Evolutionary conservation across 306 rosid species (phyloP).

Genomic region (Spatholobus suberectus): DNA sequence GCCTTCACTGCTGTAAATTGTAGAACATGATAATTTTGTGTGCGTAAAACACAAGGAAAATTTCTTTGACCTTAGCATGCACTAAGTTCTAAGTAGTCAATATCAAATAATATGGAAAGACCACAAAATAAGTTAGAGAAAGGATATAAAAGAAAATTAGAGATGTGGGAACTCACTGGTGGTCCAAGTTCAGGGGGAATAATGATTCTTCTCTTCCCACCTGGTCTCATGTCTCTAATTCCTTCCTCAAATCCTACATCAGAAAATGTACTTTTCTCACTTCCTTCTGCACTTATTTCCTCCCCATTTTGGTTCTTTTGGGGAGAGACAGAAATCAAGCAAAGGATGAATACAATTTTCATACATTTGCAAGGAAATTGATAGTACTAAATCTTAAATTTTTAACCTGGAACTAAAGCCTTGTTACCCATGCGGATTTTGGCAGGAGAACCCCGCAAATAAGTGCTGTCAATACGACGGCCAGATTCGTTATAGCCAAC

Average conservation of each 20-base stretch:
- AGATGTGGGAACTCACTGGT: slow-evolving; percentile 68
- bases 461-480: slow-evolving; percentile 95
- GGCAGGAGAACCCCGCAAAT: slow-evolving; percentile 91
- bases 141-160: slow-evolving; percentile 23
- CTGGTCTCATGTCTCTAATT: slow-evolving; percentile 88
- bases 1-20: background rate
- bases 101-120: slow-evolving; percentile 1
- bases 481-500: slow-evolving; percentile 96
- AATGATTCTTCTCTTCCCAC: slow-evolving; percentile 94
- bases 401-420: slow-evolving; percentile 90
- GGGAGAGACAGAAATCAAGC: slow-evolving; percentile 4
- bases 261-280: slow-evolving; percentile 14
- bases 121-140: background rate
- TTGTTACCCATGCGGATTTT: slow-evolving; percentile 93
- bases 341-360: slow-evolving; percentile 1
- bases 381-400: background rate
- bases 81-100: slow-evolving; percentile 11
- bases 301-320: background rate
- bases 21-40: background rate
- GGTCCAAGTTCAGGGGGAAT: slow-evolving; percentile 99
- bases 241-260: slow-evolving; percentile 97
- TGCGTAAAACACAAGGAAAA: background rate
- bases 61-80: background rate
- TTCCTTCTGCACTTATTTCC: slow-evolving; percentile 8
- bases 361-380: slow-evolving; percentile 29